Conservation (phyloP, 1,284 basidiomycete species). For the Athelia sp. region DNA sequence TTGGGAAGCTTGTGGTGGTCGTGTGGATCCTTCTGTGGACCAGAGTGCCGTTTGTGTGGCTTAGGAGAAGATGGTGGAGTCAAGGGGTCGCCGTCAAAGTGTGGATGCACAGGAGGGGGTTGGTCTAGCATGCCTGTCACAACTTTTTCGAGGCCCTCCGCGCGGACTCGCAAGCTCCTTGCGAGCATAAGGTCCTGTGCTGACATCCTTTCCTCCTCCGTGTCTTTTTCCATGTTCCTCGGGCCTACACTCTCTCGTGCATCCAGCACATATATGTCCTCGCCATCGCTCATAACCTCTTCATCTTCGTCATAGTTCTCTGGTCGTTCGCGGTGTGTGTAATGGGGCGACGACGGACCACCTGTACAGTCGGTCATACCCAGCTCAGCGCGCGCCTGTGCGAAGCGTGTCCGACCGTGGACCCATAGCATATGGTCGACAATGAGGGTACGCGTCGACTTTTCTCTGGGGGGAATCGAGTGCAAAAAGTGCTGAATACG, state of each 20-base stretch:
- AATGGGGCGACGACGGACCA: constrained; percentile 51
- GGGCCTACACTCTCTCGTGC: constrained; percentile 44
- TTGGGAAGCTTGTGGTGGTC: constrained; percentile 68
- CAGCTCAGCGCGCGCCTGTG: constrained; percentile 75
- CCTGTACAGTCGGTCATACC: constrained; percentile 77
- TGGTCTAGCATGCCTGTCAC: constrained; percentile 75
- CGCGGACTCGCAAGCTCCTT: constrained; percentile 55
- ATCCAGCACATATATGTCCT: constrained; percentile 47
- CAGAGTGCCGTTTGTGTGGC: constrained; percentile 15
- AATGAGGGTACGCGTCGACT: constrained; percentile 75
- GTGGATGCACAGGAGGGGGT: constrained; percentile 53
- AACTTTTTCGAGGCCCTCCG: constrained; percentile 76
- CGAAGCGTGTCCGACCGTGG: constrained; percentile 73
- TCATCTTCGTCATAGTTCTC: constrained; percentile 72
- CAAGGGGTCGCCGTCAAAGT: constrained; percentile 42
- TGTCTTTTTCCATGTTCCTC: constrained; percentile 46
- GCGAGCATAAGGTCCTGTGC: constrained; percentile 60
- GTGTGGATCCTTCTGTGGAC: constrained; percentile 18
- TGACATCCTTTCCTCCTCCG: constrained; percentile 52
- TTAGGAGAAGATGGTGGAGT: constrained; percentile 49
- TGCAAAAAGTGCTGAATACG: constrained; percentile 19
- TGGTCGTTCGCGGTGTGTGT: constrained; percentile 56
- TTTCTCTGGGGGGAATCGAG: constrained; percentile 73
- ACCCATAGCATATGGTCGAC: constrained; percentile 82
- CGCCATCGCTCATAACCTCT: constrained; percentile 59